Conservation (phyloP, 495 filamentous ascomycete species). For the Penicillium steckii region DNA sequence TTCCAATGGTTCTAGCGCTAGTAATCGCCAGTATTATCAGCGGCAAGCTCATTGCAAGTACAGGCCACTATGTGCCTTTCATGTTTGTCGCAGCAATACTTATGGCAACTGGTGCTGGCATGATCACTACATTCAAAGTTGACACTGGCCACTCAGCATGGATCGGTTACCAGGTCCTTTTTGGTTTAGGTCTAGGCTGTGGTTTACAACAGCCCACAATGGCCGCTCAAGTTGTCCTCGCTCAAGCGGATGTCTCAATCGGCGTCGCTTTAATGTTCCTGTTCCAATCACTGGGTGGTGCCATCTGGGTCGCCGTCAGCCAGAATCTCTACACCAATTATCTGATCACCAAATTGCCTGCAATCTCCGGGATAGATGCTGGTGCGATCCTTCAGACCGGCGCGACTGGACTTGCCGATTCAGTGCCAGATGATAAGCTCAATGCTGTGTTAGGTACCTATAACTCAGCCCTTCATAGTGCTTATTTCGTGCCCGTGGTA, state of each 20-base stretch:
- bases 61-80: constrained; percentile 68
- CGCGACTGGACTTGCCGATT: constrained; percentile 15
- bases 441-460: constrained; percentile 50
- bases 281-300: constrained; percentile 63
- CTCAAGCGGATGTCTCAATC: constrained; percentile 54
- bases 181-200: constrained; percentile 67
- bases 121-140: constrained; percentile 59
- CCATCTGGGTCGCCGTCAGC: constrained; percentile 60
- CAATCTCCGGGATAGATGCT: constrained; percentile 47
- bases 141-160: constrained; percentile 52
- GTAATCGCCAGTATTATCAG: constrained; percentile 44
- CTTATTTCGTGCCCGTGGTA: constrained; percentile 54
- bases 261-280: constrained; percentile 67
- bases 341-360: constrained; percentile 40
- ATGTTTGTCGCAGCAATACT: constrained; percentile 52
- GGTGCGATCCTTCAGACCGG: constrained; percentile 14
- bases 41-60: constrained; percentile 50
- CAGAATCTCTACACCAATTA: constrained; percentile 58
- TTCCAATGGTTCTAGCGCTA: constrained; percentile 45
- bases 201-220: constrained; percentile 70
- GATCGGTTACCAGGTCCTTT: constrained; percentile 71
- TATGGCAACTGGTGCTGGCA: constrained; percentile 58
- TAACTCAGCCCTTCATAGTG: constrained; percentile 53
- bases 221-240: constrained; percentile 62
- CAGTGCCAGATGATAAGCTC: constrained; percentile 43